Percentiles rank a stretch among this genome's conserved stretches.
phyloP scores from a whole-genome alignment of 345 rosid species.

The Eucalyptus caleyi region DNA sequence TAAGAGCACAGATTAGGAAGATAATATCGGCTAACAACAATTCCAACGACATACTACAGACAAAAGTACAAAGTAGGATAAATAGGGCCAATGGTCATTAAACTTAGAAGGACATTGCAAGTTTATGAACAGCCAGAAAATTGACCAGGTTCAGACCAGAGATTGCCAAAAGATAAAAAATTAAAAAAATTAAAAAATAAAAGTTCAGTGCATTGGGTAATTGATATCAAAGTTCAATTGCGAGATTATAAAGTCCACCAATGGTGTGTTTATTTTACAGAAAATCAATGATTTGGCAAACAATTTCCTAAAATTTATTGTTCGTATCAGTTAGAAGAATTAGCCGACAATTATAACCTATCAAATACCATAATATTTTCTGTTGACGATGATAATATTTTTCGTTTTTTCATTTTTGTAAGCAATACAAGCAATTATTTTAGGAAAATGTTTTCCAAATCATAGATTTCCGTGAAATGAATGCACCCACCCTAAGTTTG shows the following conservation, averaged over 20 bases:
- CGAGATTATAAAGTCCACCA: neutral
- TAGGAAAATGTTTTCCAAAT: neutral
- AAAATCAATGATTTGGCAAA: neutral
- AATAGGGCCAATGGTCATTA: neutral
- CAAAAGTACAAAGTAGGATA: neutral
- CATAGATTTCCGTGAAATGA: neutral
- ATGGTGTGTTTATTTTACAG: neutral
- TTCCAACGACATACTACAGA: neutral
- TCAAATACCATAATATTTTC: neutral
- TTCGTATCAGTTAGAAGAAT: neutral
- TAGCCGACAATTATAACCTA: neutral
- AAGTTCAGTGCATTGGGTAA: neutral
- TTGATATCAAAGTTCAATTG: neutral
- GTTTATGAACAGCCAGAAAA: neutral
- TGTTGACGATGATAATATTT: neutral
- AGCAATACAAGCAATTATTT: neutral
- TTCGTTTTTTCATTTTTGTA: neutral
- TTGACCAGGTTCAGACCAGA: neutral
- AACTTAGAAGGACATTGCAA: neutral
- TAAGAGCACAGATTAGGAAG: neutral
- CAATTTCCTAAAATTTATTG: neutral
- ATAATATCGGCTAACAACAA: neutral
- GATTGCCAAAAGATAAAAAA: neutral
- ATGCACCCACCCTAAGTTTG: neutral
- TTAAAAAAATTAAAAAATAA: neutral